These are phyloP conservation scores for Exophiala xenobiotica DNA, from an alignment of 2,329 filamentous ascomycete genomes.

Conservation along the genomic window DNA sequence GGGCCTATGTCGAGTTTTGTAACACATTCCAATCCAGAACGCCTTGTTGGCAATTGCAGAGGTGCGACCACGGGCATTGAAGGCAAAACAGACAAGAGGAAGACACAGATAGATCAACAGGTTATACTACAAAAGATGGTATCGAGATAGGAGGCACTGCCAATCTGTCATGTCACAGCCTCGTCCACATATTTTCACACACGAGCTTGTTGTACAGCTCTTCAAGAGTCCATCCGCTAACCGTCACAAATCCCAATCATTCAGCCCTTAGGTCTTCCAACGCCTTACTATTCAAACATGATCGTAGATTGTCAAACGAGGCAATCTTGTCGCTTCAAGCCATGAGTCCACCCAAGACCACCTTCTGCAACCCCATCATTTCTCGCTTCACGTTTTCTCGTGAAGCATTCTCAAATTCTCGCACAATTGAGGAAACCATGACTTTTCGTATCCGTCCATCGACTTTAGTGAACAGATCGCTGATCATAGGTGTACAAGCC, in stretches of 20 bases:
- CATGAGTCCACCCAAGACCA: slow-evolving; percentile 85
- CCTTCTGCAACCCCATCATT: slow-evolving; percentile 79
- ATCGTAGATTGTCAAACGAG: slow-evolving; percentile 4
- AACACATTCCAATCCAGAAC: too few species aligned
- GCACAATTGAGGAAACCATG: slow-evolving; percentile 79
- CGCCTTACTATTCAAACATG: slow-evolving; percentile 20
- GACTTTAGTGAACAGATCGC: slow-evolving; percentile 85
- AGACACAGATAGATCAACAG: not conserved
- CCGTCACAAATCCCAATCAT: slow-evolving; percentile 1
- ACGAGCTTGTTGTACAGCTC: not conserved
- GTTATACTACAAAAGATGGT: not conserved
- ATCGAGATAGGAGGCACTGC: not conserved
- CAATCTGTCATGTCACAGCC: not conserved
- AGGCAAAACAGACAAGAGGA: not conserved
- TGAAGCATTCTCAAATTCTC: slow-evolving; percentile 90
- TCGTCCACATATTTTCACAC: not conserved
- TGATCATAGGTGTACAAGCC: slow-evolving; percentile 67
- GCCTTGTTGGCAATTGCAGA: too few species aligned
- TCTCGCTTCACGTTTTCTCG: slow-evolving; percentile 74
- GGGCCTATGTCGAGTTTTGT: too few species aligned
- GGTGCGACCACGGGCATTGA: too few species aligned
- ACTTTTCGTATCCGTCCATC: slow-evolving; percentile 85
- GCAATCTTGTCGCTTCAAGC: slow-evolving; percentile 25
- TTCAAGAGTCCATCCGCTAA: not conserved
- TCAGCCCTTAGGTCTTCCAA: slow-evolving; percentile 7